Base-by-base conservation (phyloP, 169 alveolate genomes). In the Cyclospora cayetanensis region DNA sequence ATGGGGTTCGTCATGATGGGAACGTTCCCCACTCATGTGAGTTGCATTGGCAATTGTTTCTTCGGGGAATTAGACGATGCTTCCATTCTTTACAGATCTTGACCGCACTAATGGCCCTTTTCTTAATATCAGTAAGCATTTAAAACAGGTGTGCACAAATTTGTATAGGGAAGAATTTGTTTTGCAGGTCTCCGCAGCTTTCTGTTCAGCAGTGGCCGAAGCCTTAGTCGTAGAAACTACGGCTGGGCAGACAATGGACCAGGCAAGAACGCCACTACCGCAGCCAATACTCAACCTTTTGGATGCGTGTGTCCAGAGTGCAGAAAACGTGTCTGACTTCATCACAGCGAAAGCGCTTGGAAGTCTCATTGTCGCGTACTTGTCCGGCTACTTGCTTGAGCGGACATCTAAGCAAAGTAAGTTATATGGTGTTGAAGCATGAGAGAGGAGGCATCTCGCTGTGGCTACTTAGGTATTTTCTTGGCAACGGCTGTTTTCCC, bases 361-460 rank as follows among this genome's bases (percentile, higher is more conserved):
- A 0, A 95, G 97, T 25, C 85, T 98, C 52, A 66, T 97, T 50
- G 98, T 98, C 55, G 98, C 99, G 20, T 98, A 98, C 94, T 95
- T 97, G 79, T 97, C 99, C 84, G 99, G 99, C 0, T 96, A 96
- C 68, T 90, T 98, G 74, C 89, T 98, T 20, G 99, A 97, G 84
- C 90, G 79, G n/a, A 93, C 96, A 80, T 90, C 97, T 29, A 97
- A 97, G 95, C 96, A 95, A 83, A 91, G 95, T 72, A 91, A 12
- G 93, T 20, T 0, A 39, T 27, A 22, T 41, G 83, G 22, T 5
- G 29, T 37, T 50, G 37, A 20, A 9, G 39, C 25, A 34, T 12
- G 68, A 41, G 4, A 1, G 4, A 34, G 27, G 29, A 1, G 22
- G 20, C 68, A 9, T 4, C 50, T 27, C 79, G 1, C 25, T 34